Conservation (phyloP, 345 rosid species). For the Rhodomyrtus tomentosa region DNA sequence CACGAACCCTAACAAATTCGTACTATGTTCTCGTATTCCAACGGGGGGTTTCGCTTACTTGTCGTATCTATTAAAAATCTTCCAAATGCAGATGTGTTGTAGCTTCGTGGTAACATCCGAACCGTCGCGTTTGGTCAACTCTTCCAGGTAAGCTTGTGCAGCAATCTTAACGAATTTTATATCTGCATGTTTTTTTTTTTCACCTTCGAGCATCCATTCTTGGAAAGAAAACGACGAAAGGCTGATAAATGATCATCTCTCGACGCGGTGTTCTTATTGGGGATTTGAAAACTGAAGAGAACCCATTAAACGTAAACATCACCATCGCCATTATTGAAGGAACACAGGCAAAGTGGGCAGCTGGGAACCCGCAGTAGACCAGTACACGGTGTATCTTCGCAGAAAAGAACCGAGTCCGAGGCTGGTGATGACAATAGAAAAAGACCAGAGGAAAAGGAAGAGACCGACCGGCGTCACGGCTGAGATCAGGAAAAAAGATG, state of each 20-base stretch:
- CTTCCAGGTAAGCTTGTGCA: background rate
- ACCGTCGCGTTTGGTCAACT: background rate
- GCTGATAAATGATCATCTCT: background rate
- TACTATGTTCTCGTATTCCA: background rate
- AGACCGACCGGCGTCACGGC: background rate
- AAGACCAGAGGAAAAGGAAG: background rate
- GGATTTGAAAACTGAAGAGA: background rate
- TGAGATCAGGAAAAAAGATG: background rate
- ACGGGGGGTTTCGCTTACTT: background rate
- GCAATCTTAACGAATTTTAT: background rate
- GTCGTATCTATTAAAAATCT: background rate
- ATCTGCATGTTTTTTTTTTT: background rate
- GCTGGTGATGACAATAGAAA: background rate
- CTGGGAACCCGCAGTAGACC: background rate
- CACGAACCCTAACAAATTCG: background rate
- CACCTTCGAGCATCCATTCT: background rate
- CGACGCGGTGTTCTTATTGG: background rate
- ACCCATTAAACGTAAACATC: background rate
- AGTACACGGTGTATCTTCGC: background rate
- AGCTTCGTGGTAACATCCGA: background rate
- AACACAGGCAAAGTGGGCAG: background rate
- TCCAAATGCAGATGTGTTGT: background rate
- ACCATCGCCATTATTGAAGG: background rate
- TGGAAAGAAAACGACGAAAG: background rate
- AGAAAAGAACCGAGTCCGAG: background rate